A percentile compares a stretch with the other conserved stretches of the same genome.
Evolutionary conservation across 345 rosid species (phyloP).

Genomic region (Salix caprea): DNA sequence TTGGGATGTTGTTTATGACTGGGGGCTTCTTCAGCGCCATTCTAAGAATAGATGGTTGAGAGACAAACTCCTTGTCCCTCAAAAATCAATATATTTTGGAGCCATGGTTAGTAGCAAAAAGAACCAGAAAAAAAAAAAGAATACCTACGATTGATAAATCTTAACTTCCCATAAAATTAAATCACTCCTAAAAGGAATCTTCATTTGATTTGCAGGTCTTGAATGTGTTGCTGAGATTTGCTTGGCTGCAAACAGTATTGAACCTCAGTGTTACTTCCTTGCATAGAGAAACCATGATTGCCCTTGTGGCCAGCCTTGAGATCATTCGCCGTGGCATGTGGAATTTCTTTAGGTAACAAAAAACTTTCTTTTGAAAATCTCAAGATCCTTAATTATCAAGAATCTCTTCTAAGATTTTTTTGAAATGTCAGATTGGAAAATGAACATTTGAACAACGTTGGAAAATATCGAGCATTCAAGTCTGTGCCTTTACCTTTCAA

Average conservation of each 20-base stretch:
- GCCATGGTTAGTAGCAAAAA: slow-evolving; percentile 44
- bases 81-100: slow-evolving; percentile 41
- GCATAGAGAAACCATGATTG: slow-evolving; percentile 36
- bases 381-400: not conserved
- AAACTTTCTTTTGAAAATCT: not conserved
- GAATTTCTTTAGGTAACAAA: slow-evolving; percentile 61
- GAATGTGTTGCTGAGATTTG: slow-evolving; percentile 56
- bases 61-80: slow-evolving; percentile 58
- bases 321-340: slow-evolving; percentile 70
- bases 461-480: slow-evolving; percentile 67
- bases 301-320: slow-evolving; percentile 61
- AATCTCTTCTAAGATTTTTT: not conserved
- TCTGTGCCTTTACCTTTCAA: slow-evolving; percentile 74
- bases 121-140: not conserved
- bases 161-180: not conserved
- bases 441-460: slow-evolving; percentile 73
- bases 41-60: slow-evolving; percentile 62
- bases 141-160: not conserved
- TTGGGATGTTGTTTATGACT: slow-evolving; percentile 65
- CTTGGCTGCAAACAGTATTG: slow-evolving; percentile 66
- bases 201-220: slow-evolving; percentile 32
- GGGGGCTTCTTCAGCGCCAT: slow-evolving; percentile 60
- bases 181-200: not conserved
- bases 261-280: slow-evolving; percentile 27
- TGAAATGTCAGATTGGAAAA: slow-evolving; percentile 48